A percentile compares a stretch with the other conserved stretches of the same genome.
Evolutionary conservation across 2,329 filamentous ascomycete species (phyloP).

Genomic region (Aspergillus caelatus): DNA sequence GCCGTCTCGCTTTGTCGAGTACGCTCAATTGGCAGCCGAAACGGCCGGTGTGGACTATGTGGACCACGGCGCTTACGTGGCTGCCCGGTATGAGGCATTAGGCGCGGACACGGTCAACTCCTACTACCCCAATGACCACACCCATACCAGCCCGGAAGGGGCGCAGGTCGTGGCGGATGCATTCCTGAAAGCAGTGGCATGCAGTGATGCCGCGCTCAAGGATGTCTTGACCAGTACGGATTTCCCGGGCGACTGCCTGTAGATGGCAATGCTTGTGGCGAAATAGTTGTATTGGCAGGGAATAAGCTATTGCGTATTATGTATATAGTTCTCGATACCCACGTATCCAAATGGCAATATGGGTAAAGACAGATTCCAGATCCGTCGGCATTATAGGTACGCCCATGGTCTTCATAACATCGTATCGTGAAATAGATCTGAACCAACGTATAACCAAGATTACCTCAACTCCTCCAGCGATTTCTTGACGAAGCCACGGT

Average conservation of each 20-base stretch:
- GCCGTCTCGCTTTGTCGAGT: slow-evolving; percentile 59
- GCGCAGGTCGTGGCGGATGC: slow-evolving; percentile 59
- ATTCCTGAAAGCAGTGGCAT: slow-evolving; percentile 62
- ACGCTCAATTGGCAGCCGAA: slow-evolving; percentile 53
- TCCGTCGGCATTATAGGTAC: slow-evolving; percentile 2
- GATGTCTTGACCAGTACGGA: slow-evolving; percentile 35
- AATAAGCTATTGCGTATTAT: neutral
- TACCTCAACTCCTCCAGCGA: slow-evolving; percentile 29
- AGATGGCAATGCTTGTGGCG: neutral
- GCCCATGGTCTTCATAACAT: neutral
- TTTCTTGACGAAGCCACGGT: slow-evolving; percentile 39
- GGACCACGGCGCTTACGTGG: slow-evolving; percentile 63
- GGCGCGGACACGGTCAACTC: slow-evolving; percentile 55
- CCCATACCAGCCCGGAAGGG: slow-evolving; percentile 61
- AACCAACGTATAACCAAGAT: neutral
- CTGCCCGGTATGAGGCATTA: slow-evolving; percentile 55
- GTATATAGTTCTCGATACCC: slow-evolving; percentile 5
- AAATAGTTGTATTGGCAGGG: neutral
- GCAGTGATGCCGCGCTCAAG: slow-evolving; percentile 49
- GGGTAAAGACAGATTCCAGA: neutral
- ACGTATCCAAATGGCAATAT: slow-evolving; percentile 2
- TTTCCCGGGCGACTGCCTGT: slow-evolving; percentile 34
- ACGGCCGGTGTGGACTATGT: slow-evolving; percentile 56
- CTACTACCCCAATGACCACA: slow-evolving; percentile 64
- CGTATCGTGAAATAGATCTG: slow-evolving; percentile 1